phyloP scores from a whole-genome alignment of 202 grass and related monocot species.

The Zizania palustris region DNA sequence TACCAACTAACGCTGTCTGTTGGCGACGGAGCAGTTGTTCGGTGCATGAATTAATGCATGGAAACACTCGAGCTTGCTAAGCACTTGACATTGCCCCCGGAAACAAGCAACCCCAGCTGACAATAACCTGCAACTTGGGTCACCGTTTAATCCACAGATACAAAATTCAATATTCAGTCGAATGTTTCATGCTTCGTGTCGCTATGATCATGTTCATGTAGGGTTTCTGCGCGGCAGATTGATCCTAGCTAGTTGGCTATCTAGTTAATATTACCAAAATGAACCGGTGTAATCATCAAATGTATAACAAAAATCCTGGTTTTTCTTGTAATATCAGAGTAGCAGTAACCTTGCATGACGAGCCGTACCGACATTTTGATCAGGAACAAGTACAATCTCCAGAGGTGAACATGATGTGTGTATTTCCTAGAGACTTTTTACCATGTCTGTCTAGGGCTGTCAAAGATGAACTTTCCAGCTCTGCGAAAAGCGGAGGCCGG shows the following conservation, averaged over 20 bases:
- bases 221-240: no score
- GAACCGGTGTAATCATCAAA: no score
- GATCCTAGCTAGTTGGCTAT: no score
- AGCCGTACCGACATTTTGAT: neutral
- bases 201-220: neutral
- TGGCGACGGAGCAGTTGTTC: conserved; percentile 31
- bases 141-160: neutral
- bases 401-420: neutral
- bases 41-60: conserved; percentile 1
- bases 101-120: neutral
- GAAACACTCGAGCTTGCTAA: neutral
- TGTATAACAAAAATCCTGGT: neutral
- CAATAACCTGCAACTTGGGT: neutral
- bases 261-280: no score
- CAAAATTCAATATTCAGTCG: neutral
- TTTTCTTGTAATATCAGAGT: neutral
- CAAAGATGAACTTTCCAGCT: conserved; percentile 49
- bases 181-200: neutral
- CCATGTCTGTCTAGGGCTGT: conserved; percentile 5
- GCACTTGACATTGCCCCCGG: neutral
- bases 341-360: neutral
- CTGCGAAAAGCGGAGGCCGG: conserved; percentile 27
- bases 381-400: neutral
- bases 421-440: conserved; percentile 39
- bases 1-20: conserved; percentile 8